Percentiles rank a stretch among this genome's conserved stretches.
phyloP scores from a whole-genome alignment of 306 rosid genomes.

The Abrus precatorius region DNA sequence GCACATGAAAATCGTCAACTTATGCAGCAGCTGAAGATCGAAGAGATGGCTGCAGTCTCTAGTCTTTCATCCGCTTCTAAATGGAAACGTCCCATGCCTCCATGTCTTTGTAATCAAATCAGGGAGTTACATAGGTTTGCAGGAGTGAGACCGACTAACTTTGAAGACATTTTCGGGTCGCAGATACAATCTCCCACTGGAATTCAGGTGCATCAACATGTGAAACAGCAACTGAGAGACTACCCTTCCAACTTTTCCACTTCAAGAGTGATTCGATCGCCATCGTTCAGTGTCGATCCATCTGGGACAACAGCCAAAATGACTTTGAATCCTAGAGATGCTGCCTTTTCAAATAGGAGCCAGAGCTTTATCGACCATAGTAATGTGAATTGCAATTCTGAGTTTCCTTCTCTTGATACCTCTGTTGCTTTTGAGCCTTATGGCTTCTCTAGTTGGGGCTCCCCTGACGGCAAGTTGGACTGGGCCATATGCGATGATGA shows the following conservation, averaged over 20 bases:
- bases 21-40: conserved; percentile 67
- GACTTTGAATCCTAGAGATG: conserved; percentile 59
- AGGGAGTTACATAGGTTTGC: conserved; percentile 63
- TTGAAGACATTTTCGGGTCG: conserved; percentile 67
- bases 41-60: conserved; percentile 50
- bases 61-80: conserved; percentile 63
- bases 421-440: conserved; percentile 48
- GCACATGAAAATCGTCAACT: conserved; percentile 59
- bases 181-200: conserved; percentile 68
- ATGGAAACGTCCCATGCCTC: conserved; percentile 65
- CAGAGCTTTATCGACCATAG: conserved; percentile 76
- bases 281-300: conserved; percentile 53
- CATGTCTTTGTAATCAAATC: conserved; percentile 55
- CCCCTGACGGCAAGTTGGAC: conserved; percentile 77
- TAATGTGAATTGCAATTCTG: conserved; percentile 52
- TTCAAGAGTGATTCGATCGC: conserved; percentile 62
- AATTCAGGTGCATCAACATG: conserved; percentile 59
- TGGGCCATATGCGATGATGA: conserved; percentile 77
- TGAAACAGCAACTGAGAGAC: conserved; percentile 60
- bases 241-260: conserved; percentile 56
- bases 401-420: conserved; percentile 60
- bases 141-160: conserved; percentile 67
- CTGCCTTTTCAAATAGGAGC: conserved; percentile 73
- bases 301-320: conserved; percentile 49
- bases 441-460: conserved; percentile 69